Conservation (phyloP, 1,284 basidiomycete genomes). For the Exobasidium rhododendri region DNA sequence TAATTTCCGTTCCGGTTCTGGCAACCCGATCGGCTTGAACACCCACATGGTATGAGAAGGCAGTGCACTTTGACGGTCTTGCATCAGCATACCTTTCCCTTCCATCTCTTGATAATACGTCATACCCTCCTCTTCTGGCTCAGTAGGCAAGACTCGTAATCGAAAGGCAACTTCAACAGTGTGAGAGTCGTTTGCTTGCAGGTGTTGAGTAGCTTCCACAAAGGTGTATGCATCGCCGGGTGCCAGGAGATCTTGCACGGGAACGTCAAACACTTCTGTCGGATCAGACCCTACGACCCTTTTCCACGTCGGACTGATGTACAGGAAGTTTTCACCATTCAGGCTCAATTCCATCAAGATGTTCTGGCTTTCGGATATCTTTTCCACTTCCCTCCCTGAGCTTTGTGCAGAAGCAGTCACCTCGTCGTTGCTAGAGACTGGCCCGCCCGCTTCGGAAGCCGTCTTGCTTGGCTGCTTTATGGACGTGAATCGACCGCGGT, state of each 20-base stretch:
- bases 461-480: not conserved
- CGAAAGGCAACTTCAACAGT: slow-evolving; percentile 90
- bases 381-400: not conserved
- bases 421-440: not conserved
- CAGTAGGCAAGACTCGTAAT: slow-evolving; percentile 65
- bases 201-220: slow-evolving; percentile 76
- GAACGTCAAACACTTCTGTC: slow-evolving; percentile 71
- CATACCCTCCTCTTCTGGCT: slow-evolving; percentile 47
- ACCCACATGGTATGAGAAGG: slow-evolving; percentile 99
- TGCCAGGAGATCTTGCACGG: slow-evolving; percentile 77
- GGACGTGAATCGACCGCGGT: not conserved
- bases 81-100: slow-evolving; percentile 97
- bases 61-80: slow-evolving; percentile 77
- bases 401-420: not conserved
- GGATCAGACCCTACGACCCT: slow-evolving; percentile 90
- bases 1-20: slow-evolving; percentile 41
- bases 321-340: slow-evolving; percentile 79
- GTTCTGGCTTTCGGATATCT: slow-evolving; percentile 21
- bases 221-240: slow-evolving; percentile 83
- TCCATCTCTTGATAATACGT: slow-evolving; percentile 80
- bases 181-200: slow-evolving; percentile 86
- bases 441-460: not conserved
- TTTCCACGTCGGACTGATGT: slow-evolving; percentile 92
- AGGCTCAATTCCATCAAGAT: slow-evolving; percentile 85
- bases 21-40: slow-evolving; percentile 69